Evolutionary conservation across 2,329 filamentous ascomycete genomes (phyloP), one percentile per base, ranked within the genome.

Genomic region (Epichloe brachyelytri): DNA sequence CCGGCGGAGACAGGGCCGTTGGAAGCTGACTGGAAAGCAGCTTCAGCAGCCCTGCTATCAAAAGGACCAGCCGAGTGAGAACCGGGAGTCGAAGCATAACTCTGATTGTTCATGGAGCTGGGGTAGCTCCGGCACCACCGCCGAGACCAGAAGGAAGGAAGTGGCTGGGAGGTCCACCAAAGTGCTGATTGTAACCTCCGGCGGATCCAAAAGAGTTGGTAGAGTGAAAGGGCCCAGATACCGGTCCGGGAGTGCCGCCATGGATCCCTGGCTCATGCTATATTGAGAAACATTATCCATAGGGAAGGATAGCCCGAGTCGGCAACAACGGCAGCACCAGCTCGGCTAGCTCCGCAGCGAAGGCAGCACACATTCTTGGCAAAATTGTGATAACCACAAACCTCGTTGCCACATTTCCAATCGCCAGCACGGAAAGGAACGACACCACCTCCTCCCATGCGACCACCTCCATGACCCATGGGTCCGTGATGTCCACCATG

Each of bases 351-450:
- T 66, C 93, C 93, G 65, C 93, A 98, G 54, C 93, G 87, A 56
- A 98, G 80, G 69, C 93, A 98, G 71, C 88, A 95, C 52, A 97
- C 91, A 62, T 98, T 98, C 80, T 98, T 98, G 55, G 93, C 93
- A 65, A 98, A 98, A 74, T 98, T 98, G 75, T 98, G 93, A 69
- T 98, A 98, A 53, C 87, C 88, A 66, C 93, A 98, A 38, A 90
- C 89, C 64, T 98, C 93, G 57, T 93, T 93, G 51, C 93, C 93
- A 64, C 93, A 98, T 71, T 96, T 96, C 93, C 93, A 98, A 65
- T 98, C 93, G 63, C 93, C 93, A 51, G 93, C 93, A 63, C 93
- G 86, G 84, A 98, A 98, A 15, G 93, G 93, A 43, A 98, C 93
- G 46, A 89, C 85, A 51, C 86, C 86, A 56, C 86, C 85, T 56